Evolutionary conservation across 345 rosid species (phyloP).

Genomic region (Lepidium aucheri): DNA sequence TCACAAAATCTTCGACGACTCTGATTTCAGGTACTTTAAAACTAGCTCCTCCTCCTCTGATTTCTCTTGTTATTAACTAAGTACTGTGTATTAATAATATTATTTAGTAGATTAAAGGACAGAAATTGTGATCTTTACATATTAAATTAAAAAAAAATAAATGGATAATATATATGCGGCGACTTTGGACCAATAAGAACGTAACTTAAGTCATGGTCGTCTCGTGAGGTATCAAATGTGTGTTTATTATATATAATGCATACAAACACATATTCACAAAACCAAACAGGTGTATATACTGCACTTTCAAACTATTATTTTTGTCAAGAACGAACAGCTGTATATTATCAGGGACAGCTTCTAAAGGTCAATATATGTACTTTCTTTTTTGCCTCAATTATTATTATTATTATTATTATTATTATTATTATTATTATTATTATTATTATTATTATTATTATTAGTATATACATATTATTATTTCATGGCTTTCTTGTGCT

Average conservation of each 20-base stretch:
- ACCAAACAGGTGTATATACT: neutral
- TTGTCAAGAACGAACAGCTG: slow-evolving; percentile 11
- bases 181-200: neutral
- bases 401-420: neutral
- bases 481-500: slow-evolving; percentile 14
- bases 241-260: neutral
- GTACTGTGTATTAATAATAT: neutral
- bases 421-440: too few species aligned
- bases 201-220: slow-evolving; percentile 7
- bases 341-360: slow-evolving; percentile 27
- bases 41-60: neutral
- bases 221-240: slow-evolving; percentile 3
- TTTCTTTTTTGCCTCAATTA: neutral
- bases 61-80: neutral
- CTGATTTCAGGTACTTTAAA: slow-evolving; percentile 62
- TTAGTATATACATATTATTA: neutral
- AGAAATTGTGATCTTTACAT: neutral
- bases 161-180: neutral
- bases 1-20: slow-evolving; percentile 77
- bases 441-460: too few species aligned
- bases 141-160: neutral
- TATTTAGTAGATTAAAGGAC: neutral
- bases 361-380: slow-evolving; percentile 4
- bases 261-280: neutral
- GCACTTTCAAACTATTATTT: too few species aligned